Evolutionary conservation across 257 asterid species (phyloP).

Genomic region (Petunia secreta): DNA sequence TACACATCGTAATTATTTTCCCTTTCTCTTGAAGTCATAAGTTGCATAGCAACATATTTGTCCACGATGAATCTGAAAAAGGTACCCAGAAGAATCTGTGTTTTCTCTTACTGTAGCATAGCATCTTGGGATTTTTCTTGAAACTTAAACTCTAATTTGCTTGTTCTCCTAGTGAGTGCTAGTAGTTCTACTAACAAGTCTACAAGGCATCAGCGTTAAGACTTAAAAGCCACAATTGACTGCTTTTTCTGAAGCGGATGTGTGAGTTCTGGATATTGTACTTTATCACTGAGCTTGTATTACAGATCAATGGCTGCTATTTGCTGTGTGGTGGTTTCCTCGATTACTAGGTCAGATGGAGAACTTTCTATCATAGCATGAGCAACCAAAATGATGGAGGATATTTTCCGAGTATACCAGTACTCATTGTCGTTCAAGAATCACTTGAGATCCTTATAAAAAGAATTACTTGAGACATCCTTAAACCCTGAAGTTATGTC

Average conservation of each 20-base stretch:
- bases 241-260: background rate
- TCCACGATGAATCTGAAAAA: too few species aligned
- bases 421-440: background rate
- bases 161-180: background rate
- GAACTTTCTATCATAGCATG: background rate
- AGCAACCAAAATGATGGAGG: constrained; percentile 20
- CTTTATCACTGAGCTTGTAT: constrained; percentile 13
- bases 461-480: background rate
- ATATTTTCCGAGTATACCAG: constrained; percentile 10
- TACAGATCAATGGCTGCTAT: constrained; percentile 4
- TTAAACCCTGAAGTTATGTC: background rate
- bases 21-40: background rate
- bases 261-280: constrained; percentile 11
- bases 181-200: background rate
- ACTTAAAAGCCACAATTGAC: background rate
- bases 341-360: background rate
- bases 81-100: too few species aligned
- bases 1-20: background rate
- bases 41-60: background rate
- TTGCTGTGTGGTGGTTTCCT: background rate
- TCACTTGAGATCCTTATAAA: background rate
- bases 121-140: constrained; percentile 15
- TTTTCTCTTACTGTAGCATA: background rate
- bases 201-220: background rate
- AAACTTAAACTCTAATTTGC: background rate